These are phyloP conservation scores for Cyberlindnera meyerae DNA, from an alignment of 805 yeast genomes.

Conservation along the genomic window DNA sequence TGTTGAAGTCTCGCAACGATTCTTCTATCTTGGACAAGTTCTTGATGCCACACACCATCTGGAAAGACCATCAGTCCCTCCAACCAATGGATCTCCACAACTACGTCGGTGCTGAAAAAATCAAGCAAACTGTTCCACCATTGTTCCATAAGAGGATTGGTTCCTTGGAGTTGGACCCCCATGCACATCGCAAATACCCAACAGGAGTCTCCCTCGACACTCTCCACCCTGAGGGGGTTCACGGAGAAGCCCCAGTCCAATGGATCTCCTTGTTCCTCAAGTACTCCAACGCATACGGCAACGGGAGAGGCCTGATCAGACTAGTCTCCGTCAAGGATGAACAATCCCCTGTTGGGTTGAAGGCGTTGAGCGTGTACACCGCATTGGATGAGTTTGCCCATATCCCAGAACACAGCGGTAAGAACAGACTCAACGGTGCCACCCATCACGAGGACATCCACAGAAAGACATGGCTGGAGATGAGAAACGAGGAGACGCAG, in stretches of 20 bases:
- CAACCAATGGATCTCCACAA: conserved; percentile 32
- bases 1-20: conserved; percentile 11
- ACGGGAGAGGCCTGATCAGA: conserved; percentile 31
- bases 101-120: conserved; percentile 28
- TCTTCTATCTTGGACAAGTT: conserved; percentile 22
- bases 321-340: conserved; percentile 29
- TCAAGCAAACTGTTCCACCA: conserved; percentile 19
- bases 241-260: conserved; percentile 28
- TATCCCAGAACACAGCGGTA: conserved; percentile 31
- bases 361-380: conserved; percentile 32
- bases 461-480: conserved; percentile 37
- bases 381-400: conserved; percentile 30
- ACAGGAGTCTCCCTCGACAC: conserved; percentile 28
- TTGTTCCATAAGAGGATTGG: conserved; percentile 21
- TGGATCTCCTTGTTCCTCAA: conserved; percentile 32
- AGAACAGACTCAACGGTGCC: conserved; percentile 33
- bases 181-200: conserved; percentile 28
- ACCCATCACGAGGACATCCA: conserved; percentile 35
- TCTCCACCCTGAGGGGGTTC: conserved; percentile 25
- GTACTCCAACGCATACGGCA: conserved; percentile 30
- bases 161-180: conserved; percentile 27
- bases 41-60: conserved; percentile 27
- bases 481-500: conserved; percentile 27
- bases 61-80: conserved; percentile 36
- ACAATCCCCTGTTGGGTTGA: conserved; percentile 27